These are phyloP conservation scores for Candida michaelii DNA, from an alignment of 805 yeast genomes.

Conservation along the genomic window DNA sequence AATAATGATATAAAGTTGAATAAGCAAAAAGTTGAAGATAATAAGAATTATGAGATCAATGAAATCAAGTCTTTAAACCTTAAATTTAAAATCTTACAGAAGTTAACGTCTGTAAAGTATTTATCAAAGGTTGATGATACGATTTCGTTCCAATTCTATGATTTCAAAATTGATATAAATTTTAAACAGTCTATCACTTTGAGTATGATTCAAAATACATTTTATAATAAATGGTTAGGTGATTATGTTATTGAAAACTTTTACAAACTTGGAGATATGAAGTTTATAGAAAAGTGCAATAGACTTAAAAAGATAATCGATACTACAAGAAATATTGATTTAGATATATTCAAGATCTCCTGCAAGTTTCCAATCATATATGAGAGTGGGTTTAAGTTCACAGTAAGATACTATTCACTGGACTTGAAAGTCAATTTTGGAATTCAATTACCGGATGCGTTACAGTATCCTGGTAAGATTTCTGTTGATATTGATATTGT, in stretches of 20 bases:
- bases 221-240: conserved; percentile 15
- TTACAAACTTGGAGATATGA: neutral
- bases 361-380: conserved; percentile 26
- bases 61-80: conserved; percentile 23
- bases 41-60: conserved; percentile 18
- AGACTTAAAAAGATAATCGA: conserved; percentile 20
- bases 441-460: neutral
- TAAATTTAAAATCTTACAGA: conserved; percentile 26
- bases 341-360: conserved; percentile 29
- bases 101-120: conserved; percentile 23
- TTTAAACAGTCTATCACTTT: neutral
- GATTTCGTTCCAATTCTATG: conserved; percentile 8
- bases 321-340: conserved; percentile 23
- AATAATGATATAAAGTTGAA: conserved; percentile 11
- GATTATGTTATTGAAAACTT: conserved; percentile 6
- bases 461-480: neutral
- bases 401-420: conserved; percentile 5
- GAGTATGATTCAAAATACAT: conserved; percentile 1
- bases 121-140: conserved; percentile 2
- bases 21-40: conserved; percentile 11
- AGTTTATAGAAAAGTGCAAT: conserved; percentile 19
- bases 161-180: conserved; percentile 13
- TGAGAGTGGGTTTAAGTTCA: neutral
- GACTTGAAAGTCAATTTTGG: conserved; percentile 1
- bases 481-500: neutral